Evolutionary conservation across 2,329 filamentous ascomycete species (phyloP).

Genomic region (Aspergillus novofumigatus): DNA sequence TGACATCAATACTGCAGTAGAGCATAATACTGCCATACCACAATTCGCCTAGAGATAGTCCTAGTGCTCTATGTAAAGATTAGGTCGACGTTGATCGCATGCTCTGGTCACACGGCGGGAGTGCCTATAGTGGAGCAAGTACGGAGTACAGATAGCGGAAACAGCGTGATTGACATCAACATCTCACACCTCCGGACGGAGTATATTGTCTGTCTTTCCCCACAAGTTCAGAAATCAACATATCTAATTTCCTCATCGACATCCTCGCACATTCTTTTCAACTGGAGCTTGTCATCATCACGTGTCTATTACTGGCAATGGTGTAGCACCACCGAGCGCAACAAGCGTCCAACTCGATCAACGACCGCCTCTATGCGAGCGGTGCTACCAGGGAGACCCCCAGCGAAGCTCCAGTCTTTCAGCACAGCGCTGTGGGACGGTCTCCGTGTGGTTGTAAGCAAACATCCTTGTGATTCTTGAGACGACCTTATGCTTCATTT

Average conservation of each 20-base stretch:
- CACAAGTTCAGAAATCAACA: background rate
- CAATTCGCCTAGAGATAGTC: background rate
- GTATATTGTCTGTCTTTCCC: background rate
- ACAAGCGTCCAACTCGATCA: conserved; percentile 20
- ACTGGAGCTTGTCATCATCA: background rate
- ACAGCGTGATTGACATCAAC: conserved; percentile 11
- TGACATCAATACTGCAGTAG: background rate
- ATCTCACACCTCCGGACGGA: background rate
- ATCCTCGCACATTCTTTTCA: background rate
- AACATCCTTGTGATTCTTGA: background rate
- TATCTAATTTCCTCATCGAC: background rate
- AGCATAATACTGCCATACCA: background rate
- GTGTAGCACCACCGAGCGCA: conserved; percentile 28
- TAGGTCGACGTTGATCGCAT: background rate
- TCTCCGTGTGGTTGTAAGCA: conserved; percentile 66
- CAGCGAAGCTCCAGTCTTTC: conserved; percentile 72
- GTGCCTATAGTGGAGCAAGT: conserved; percentile 9
- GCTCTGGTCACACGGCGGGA: conserved; percentile 11
- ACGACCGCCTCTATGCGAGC: conserved; percentile 62
- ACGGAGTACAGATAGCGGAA: conserved; percentile 2
- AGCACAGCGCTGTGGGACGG: conserved; percentile 69
- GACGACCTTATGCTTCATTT: background rate
- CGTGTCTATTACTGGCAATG: conserved; percentile 25
- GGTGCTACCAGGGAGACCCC: conserved; percentile 74
- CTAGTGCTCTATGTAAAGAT: background rate